Conservation (phyloP, 305 asterid species). For the Fraxinus dipetala region DNA sequence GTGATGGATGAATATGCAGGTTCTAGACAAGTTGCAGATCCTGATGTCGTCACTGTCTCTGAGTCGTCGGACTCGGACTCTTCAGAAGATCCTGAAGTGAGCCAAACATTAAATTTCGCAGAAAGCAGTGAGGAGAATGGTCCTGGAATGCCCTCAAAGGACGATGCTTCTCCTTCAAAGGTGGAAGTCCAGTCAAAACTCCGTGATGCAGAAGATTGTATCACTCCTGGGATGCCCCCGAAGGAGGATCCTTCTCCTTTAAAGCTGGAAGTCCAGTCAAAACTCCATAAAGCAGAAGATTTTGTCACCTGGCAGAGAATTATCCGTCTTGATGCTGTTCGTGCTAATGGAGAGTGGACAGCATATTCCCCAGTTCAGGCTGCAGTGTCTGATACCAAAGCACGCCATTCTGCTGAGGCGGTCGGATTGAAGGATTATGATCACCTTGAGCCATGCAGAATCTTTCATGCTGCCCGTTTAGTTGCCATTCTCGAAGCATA, state of each 20-base stretch:
- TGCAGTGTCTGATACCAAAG: slow-evolving; percentile 47
- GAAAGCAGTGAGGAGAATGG: slow-evolving; percentile 53
- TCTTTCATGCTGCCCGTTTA: slow-evolving; percentile 70
- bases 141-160: slow-evolving; percentile 22
- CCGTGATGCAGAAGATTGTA: slow-evolving; percentile 41
- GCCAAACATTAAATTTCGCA: slow-evolving; percentile 55
- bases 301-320: slow-evolving; percentile 69
- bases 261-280: slow-evolving; percentile 34
- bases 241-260: slow-evolving; percentile 36
- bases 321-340: slow-evolving; percentile 64
- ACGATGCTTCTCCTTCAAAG: slow-evolving; percentile 31
- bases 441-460: slow-evolving; percentile 62
- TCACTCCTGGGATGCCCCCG: slow-evolving; percentile 26
- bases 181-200: slow-evolving; percentile 40
- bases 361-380: slow-evolving; percentile 48
- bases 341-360: slow-evolving; percentile 67
- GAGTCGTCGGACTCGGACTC: slow-evolving; percentile 75
- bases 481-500: slow-evolving; percentile 86
- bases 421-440: slow-evolving; percentile 71
- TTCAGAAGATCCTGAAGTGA: slow-evolving; percentile 63
- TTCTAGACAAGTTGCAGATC: slow-evolving; percentile 48
- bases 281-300: slow-evolving; percentile 42
- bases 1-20: slow-evolving; percentile 36
- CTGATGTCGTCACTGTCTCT: slow-evolving; percentile 45
- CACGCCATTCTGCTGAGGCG: slow-evolving; percentile 52